Evolutionary conservation across 805 yeast species (phyloP), one percentile per base, ranked within the genome.

Genomic region (Grigorovia humatica): DNA sequence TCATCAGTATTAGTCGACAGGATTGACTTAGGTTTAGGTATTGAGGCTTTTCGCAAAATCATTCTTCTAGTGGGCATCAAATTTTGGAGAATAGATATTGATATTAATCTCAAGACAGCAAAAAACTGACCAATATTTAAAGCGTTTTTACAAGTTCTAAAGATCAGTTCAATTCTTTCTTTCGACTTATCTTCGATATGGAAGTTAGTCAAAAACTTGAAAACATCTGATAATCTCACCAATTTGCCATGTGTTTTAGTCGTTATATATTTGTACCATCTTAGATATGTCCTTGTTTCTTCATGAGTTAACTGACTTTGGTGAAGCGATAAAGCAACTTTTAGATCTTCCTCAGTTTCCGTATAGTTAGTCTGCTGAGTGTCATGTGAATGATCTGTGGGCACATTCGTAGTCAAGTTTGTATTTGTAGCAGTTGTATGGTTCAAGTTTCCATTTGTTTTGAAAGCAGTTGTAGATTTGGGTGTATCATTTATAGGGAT

Each of bases 241-340:
- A 86, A 70, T 54, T 82, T 75, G 44, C 82, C 76, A 42, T 82
- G 81, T 55, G 85, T 84, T 50, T 90, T 77, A 46, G 85, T 75
- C 41, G 85, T 76, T 35, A 91, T 80, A 61, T 88, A 90, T 57
- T 88, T 84, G 66, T 90, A 91, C 99, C 99, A 91, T 57, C 96
- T 74, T 58, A 91, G 78, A 67, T 91, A 91, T 1, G 96, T 85
- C 60, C 83, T 80, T 12, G 81, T 78, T 67, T 91, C 99, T 52
- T 84, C 85, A 18, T 76, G 75, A 0, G 96, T 78, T 46, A 91
- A 74, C 52, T 88, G 88, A 47, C 76, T 78, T 1, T 79, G 76
- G 1, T 82, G 73, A n/a, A 86, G 68, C 2, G 88, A 79, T 48
- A 85, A 66, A 0, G 90, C 88, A 2, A 81, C 75, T 11, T 70